Evolutionary conservation across 306 rosid genomes (phyloP).

Genomic region (Sindora glabra): DNA sequence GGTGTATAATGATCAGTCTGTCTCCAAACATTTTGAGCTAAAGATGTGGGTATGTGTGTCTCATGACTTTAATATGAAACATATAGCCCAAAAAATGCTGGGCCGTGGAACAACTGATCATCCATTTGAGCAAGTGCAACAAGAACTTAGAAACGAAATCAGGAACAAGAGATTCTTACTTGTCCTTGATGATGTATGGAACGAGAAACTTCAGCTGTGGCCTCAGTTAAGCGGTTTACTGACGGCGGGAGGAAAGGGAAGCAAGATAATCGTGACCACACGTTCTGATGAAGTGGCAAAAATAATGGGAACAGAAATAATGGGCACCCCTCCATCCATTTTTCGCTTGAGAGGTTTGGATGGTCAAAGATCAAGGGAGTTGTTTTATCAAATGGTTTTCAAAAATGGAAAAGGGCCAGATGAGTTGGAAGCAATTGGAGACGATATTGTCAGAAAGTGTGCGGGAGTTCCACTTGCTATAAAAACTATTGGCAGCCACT

Average conservation of each 20-base stretch:
- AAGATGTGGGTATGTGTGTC: background rate
- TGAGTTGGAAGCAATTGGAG: background rate
- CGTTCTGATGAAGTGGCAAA: background rate
- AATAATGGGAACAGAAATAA: no score
- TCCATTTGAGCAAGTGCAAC: background rate
- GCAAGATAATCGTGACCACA: conserved; percentile 1
- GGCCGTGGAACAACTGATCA: no score
- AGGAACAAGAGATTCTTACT: background rate
- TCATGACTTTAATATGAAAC: background rate
- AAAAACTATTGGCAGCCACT: background rate
- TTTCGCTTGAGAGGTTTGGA: background rate
- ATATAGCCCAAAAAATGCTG: background rate
- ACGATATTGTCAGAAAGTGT: background rate
- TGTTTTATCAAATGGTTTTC: conserved; percentile 1
- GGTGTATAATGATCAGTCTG: background rate
- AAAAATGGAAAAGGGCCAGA: background rate
- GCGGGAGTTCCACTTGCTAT: conserved; percentile 7
- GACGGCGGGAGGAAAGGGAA: background rate
- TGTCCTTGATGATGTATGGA: conserved; percentile 13
- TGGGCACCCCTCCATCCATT: background rate
- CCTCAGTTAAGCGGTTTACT: background rate
- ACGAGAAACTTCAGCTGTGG: background rate
- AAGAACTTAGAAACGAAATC: background rate
- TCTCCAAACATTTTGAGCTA: background rate
- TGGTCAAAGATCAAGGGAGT: background rate